phyloP scores from a whole-genome alignment of 495 filamentous ascomycete genomes.

The Neurospora cerealis region DNA sequence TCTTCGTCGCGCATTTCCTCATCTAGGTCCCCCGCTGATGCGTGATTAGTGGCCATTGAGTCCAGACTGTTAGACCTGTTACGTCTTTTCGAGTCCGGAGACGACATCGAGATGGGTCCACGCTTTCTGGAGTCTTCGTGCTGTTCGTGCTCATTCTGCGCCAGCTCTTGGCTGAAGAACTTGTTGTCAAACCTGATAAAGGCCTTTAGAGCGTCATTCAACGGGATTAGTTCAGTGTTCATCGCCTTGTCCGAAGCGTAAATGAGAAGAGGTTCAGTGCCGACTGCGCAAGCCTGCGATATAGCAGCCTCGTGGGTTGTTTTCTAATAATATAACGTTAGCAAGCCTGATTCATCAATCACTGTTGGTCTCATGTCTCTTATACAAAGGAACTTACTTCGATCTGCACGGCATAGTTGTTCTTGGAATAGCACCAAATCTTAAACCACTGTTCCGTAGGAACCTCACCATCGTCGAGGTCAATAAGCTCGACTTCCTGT shows the following conservation, averaged over 20 bases:
- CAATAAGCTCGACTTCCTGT: slow-evolving; percentile 14
- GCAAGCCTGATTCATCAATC: not conserved
- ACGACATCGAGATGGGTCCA: slow-evolving; percentile 5
- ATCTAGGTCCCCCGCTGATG: slow-evolving; percentile 20
- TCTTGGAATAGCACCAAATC: slow-evolving; percentile 17
- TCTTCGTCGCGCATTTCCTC: slow-evolving; percentile 13
- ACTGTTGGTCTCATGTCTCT: slow-evolving; percentile 4
- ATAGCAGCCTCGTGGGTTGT: slow-evolving; percentile 22
- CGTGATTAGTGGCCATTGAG: slow-evolving; percentile 27
- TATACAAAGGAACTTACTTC: slow-evolving; percentile 20
- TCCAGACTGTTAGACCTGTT: slow-evolving; percentile 21
- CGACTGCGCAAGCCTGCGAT: slow-evolving; percentile 22
- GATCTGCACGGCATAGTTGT: slow-evolving; percentile 19
- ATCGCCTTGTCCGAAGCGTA: slow-evolving; percentile 35
- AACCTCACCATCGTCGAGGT: slow-evolving; percentile 4
- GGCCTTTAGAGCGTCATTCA: slow-evolving; percentile 29
- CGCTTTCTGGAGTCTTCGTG: slow-evolving; percentile 8
- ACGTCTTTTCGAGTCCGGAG: slow-evolving; percentile 14
- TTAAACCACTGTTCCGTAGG: slow-evolving; percentile 35
- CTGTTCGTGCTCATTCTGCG: slow-evolving; percentile 10
- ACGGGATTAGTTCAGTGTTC: slow-evolving; percentile 18
- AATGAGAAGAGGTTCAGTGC: slow-evolving; percentile 27
- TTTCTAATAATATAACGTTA: slow-evolving; percentile 9
- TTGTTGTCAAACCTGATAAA: slow-evolving; percentile 37
- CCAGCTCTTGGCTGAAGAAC: slow-evolving; percentile 32